These are phyloP conservation scores for Carex kokanica DNA, from an alignment of 176 grass and related monocot genomes.

Conservation along the genomic window DNA sequence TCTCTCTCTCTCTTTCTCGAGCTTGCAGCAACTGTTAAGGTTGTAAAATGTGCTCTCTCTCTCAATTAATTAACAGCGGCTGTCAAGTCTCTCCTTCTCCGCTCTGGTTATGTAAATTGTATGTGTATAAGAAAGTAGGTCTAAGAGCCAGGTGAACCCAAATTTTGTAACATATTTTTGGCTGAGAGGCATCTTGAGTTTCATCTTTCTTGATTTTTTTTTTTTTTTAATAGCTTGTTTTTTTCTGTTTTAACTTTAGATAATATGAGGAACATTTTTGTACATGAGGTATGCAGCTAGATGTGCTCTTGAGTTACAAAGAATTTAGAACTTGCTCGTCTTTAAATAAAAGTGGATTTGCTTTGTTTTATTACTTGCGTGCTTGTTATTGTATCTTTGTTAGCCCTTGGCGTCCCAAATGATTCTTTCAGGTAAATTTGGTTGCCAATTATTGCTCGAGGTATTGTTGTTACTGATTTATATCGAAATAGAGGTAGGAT, in stretches of 20 bases:
- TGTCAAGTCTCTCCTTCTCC: neutral
- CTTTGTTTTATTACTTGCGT: neutral
- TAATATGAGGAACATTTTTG: conserved; percentile 5
- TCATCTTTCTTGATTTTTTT: neutral
- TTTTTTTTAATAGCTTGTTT: neutral
- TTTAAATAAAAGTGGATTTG: neutral
- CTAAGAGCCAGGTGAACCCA: neutral
- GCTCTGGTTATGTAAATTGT: neutral
- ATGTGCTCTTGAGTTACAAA: neutral
- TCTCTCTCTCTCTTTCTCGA: neutral
- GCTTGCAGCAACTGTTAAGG: neutral
- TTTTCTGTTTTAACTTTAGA: neutral
- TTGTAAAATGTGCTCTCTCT: neutral
- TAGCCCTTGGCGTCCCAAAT: neutral
- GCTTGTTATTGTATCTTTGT: neutral
- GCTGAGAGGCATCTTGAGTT: neutral
- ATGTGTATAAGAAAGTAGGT: neutral
- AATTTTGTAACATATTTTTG: conserved; percentile 23
- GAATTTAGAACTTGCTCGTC: neutral
- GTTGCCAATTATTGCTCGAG: neutral
- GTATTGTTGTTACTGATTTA: no score
- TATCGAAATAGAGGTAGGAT: no score
- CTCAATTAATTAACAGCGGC: no score
- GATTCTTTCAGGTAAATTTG: neutral
- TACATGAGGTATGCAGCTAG: neutral